Evolutionary conservation across 306 rosid species (phyloP).

Genomic region (Luffa acutangula): DNA sequence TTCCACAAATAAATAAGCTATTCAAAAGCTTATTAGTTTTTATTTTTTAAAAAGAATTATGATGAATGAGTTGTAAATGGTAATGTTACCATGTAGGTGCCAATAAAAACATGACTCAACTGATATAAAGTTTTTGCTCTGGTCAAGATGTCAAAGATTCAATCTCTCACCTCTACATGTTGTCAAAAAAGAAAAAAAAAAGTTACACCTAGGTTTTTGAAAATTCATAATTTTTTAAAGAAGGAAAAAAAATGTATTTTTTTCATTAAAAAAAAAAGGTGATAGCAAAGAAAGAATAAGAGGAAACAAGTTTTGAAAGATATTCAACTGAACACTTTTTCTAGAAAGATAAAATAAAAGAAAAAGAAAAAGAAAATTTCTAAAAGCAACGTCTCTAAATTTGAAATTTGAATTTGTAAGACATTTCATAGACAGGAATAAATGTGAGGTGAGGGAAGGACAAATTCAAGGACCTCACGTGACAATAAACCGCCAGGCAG

Average conservation of each 20-base stretch:
- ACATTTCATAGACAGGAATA: background rate
- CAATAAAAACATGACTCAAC: too few species aligned
- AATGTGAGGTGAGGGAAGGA: background rate
- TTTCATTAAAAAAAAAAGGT: too few species aligned
- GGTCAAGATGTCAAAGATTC: too few species aligned
- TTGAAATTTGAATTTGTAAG: constrained; percentile 3
- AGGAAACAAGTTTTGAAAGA: background rate
- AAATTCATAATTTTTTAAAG: too few species aligned
- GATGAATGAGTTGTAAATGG: background rate
- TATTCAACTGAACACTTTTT: background rate
- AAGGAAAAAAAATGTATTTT: too few species aligned
- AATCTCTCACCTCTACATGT: too few species aligned
- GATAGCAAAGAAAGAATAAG: background rate
- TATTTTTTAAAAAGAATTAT: too few species aligned
- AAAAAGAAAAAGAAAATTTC: background rate
- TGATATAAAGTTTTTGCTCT: too few species aligned
- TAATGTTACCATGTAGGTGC: background rate
- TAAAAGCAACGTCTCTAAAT: background rate
- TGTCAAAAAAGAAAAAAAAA: too few species aligned
- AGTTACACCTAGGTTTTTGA: too few species aligned
- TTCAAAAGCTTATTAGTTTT: too few species aligned
- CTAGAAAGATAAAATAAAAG: background rate
- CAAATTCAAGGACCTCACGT: constrained; percentile 2
- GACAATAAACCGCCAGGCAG: background rate
- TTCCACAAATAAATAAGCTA: background rate